These are phyloP conservation scores for Wickerhamomyces rabaulensis DNA, from an alignment of 805 yeast genomes.

Conservation along the genomic window DNA sequence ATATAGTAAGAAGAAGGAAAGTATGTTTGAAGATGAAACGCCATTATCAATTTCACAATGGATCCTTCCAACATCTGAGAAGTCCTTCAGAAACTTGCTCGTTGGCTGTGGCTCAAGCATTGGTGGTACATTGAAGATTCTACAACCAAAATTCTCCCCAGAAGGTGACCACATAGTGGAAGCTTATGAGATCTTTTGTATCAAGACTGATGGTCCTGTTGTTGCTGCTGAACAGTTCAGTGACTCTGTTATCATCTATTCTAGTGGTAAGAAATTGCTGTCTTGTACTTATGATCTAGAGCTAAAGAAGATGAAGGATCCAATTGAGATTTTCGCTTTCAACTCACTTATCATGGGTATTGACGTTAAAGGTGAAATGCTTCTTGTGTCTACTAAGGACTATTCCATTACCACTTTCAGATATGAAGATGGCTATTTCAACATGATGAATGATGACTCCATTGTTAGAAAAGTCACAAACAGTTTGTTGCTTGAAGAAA, in stretches of 20 bases:
- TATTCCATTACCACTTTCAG: conserved; percentile 22
- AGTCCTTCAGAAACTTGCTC: conserved; percentile 23
- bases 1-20: conserved; percentile 2
- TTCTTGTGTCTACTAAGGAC: conserved; percentile 25
- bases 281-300: conserved; percentile 11
- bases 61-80: conserved; percentile 22
- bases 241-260: conserved; percentile 12
- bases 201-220: conserved; percentile 21
- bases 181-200: conserved; percentile 12
- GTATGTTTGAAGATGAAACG: conserved; percentile 19
- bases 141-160: conserved; percentile 10
- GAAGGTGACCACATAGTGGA: conserved; percentile 8
- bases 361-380: conserved; percentile 15
- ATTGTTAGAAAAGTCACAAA: conserved; percentile 18
- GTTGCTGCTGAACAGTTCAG: conserved; percentile 14
- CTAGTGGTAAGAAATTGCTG: conserved; percentile 13
- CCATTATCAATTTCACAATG: conserved; percentile 30
- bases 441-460: conserved; percentile 13
- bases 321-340: conserved; percentile 7
- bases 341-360: conserved; percentile 17
- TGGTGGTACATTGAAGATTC: conserved; percentile 21
- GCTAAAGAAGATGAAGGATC: conserved; percentile 12
- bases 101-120: conserved; percentile 27
- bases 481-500: conserved; percentile 8
- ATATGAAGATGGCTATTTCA: conserved; percentile 13